Base-by-base conservation (phyloP, 176 grass and related monocot species). In the Ananas comosus region DNA sequence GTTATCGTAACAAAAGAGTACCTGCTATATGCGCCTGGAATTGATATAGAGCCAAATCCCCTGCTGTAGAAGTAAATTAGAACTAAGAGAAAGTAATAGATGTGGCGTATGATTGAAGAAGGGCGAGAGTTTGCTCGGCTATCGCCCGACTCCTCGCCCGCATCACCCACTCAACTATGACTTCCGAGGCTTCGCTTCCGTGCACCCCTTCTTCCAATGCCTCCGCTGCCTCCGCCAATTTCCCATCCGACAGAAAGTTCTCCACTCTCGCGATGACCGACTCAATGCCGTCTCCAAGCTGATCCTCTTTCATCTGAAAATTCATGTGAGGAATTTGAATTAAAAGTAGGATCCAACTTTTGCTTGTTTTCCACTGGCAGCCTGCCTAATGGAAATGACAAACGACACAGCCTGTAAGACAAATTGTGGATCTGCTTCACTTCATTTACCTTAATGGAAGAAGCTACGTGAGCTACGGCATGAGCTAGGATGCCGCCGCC, bases 401-500 rank as follows among this genome's bases (percentile, higher is more conserved):
- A 48, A 18, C 24, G 51, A 8, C 16, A 0, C 2, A 2, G 21
- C 49, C 49, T 21, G 48, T 16, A 65, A 69, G 14, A 70, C 28
- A 77, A 0, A 73, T 71, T 75, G 12, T 16, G 16, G n/a, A 6
- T 21, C 59, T 64, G 28, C 59, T 80, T 21, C 1, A 12, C 6
- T 12, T 17, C 6, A 21, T 67, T 42, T 57, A 99, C 94, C 90
- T 99, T 99, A 48, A 99, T 85, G 67, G 80, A 78, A 82, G 87
- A 91, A 79, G 90, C 84, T 72, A 91, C 59, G 73, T 67, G 76
- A 80, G 94, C 94, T 66, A 93, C 80, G 51, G 87, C 72, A 88
- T 99, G 94, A 68, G 94, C 78, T 25, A 99, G 69, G 49, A 99
- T 78, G 21, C 94, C 94, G 53, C 94, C 90, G 49, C 94, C 89